Evolutionary conservation across 2,329 filamentous ascomycete species (phyloP).

Genomic region (Raffaelea ambrosiae): DNA sequence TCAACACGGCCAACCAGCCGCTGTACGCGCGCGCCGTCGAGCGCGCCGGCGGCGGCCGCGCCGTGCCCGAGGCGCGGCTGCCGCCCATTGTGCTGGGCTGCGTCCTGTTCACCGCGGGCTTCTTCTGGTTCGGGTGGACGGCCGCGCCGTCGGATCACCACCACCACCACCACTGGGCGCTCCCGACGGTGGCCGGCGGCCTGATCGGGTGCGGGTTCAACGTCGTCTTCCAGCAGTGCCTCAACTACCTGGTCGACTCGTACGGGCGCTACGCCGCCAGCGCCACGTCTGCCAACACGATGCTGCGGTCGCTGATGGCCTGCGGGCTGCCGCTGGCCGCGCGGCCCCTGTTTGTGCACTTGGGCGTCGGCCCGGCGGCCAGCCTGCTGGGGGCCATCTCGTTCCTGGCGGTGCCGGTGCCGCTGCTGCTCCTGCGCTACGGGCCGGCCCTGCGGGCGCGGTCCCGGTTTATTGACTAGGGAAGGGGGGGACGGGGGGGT

Average conservation of each 20-base stretch:
- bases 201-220: slow-evolving; percentile 38
- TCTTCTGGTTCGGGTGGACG: slow-evolving; percentile 25
- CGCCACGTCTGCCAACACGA: slow-evolving; percentile 56
- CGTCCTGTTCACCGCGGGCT: slow-evolving; percentile 29
- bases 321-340: slow-evolving; percentile 53
- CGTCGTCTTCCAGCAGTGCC: slow-evolving; percentile 36
- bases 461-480: slow-evolving; percentile 9
- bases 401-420: slow-evolving; percentile 36
- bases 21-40: slow-evolving; percentile 33
- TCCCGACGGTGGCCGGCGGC: slow-evolving; percentile 11
- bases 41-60: slow-evolving; percentile 17
- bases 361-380: slow-evolving; percentile 13
- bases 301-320: slow-evolving; percentile 47
- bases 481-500: too few species aligned
- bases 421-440: slow-evolving; percentile 27
- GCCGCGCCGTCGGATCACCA: slow-evolving; percentile 3
- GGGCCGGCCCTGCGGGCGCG: slow-evolving; percentile 6
- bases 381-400: slow-evolving; percentile 24
- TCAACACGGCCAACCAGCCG: slow-evolving; percentile 32
- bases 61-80: slow-evolving; percentile 30
- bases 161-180: slow-evolving; percentile 8
- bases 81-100: slow-evolving; percentile 36
- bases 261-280: slow-evolving; percentile 52
- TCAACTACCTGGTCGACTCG: slow-evolving; percentile 45
- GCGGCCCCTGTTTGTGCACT: slow-evolving; percentile 46